Evolutionary conservation across 495 filamentous ascomycete genomes (phyloP).

Genomic region (Daldinia grandis): DNA sequence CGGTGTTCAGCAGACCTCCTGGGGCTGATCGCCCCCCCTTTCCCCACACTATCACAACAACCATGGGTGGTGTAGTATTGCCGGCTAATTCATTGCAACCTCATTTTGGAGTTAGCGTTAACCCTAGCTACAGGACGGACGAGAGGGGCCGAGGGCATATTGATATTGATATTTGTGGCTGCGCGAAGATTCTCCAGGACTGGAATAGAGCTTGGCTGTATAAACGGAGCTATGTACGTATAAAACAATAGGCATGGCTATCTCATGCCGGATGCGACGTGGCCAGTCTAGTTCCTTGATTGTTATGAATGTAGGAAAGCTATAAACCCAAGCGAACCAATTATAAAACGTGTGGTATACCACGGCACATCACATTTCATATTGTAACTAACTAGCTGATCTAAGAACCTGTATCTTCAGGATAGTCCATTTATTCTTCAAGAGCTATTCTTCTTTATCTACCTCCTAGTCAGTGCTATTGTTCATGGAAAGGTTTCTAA

Average conservation of each 20-base stretch:
- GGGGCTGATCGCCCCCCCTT: conserved; percentile 10
- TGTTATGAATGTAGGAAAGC: neutral
- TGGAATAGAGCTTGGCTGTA: neutral
- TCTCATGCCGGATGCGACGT: neutral
- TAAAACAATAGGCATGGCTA: neutral
- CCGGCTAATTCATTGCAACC: conserved; percentile 32
- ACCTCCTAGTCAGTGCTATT: too few relatives aligned
- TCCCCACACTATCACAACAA: conserved; percentile 28
- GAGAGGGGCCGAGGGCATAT: conserved; percentile 30
- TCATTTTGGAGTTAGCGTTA: conserved; percentile 19
- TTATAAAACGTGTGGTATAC: neutral
- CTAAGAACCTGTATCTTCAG: neutral
- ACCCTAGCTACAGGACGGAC: conserved; percentile 11
- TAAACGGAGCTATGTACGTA: neutral
- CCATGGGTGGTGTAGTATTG: conserved; percentile 27
- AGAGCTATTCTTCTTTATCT: too few relatives aligned
- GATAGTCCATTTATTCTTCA: too few relatives aligned
- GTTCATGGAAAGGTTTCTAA: neutral
- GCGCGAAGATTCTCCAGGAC: neutral
- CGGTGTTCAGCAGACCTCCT: conserved; percentile 13
- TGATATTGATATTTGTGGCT: conserved; percentile 16
- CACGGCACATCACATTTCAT: neutral
- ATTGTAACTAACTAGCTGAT: neutral
- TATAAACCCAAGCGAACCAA: neutral
- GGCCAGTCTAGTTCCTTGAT: neutral